These are phyloP conservation scores for Astrothelium subdiscretum DNA, from an alignment of 495 filamentous ascomycete genomes.

Conservation along the genomic window DNA sequence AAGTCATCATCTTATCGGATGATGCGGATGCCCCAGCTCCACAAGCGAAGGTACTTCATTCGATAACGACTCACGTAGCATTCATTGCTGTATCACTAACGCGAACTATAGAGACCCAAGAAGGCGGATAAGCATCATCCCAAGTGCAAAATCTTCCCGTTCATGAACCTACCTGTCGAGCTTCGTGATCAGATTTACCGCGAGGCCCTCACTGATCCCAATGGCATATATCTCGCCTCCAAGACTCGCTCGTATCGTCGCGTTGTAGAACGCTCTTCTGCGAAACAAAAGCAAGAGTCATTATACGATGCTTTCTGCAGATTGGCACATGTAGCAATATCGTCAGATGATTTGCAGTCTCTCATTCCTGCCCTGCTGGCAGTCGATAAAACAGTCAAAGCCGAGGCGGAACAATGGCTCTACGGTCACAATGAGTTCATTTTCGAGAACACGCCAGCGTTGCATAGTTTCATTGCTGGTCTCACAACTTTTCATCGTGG, in stretches of 20 bases:
- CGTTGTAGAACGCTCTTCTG: slow-evolving; percentile 10
- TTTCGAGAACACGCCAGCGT: slow-evolving; percentile 18
- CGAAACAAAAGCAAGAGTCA: background rate
- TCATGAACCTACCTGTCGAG: slow-evolving; percentile 22
- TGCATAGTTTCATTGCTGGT: slow-evolving; percentile 21
- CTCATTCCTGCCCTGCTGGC: slow-evolving; percentile 20
- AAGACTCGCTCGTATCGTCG: slow-evolving; percentile 17
- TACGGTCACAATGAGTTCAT: slow-evolving; percentile 20
- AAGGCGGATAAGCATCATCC: slow-evolving; percentile 4
- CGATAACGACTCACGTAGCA: too few relatives aligned
- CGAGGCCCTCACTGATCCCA: slow-evolving; percentile 11
- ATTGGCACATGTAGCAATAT: too few relatives aligned
- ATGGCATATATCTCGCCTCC: slow-evolving; percentile 14
- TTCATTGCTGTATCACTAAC: too few relatives aligned
- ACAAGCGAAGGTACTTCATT: background rate
- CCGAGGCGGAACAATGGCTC: slow-evolving; percentile 19
- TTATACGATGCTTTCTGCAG: too few relatives aligned
- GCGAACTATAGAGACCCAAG: slow-evolving; percentile 7
- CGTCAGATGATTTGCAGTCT: too few relatives aligned
- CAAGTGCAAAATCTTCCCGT: slow-evolving; percentile 19
- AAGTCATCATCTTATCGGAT: background rate
- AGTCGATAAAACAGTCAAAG: slow-evolving; percentile 20
- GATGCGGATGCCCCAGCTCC: slow-evolving; percentile 5
- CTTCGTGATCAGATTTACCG: slow-evolving; percentile 22
- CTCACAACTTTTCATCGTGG: slow-evolving; percentile 15